These are phyloP conservation scores for Nemania diffusa DNA, from an alignment of 2,329 filamentous ascomycete genomes.

Conservation along the genomic window DNA sequence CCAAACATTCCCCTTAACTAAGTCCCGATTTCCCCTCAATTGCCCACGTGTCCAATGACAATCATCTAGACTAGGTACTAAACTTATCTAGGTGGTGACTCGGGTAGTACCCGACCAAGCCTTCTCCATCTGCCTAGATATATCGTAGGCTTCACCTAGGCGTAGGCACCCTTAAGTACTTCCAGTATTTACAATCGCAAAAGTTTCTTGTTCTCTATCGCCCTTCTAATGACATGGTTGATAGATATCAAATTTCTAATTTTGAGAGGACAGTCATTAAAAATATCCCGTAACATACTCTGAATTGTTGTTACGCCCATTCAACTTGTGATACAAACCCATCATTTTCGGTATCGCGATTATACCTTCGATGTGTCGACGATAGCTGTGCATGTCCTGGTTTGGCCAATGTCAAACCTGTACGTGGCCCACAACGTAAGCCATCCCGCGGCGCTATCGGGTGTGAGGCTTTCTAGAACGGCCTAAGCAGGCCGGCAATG, in stretches of 20 bases:
- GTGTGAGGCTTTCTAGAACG: slow-evolving; percentile 26
- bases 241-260: neutral
- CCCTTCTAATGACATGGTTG: neutral
- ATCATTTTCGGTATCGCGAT: neutral
- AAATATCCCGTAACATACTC: neutral
- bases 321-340: slow-evolving; percentile 1
- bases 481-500: neutral
- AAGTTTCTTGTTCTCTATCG: neutral
- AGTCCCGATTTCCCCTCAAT: neutral
- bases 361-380: neutral
- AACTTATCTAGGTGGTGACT: neutral
- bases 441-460: slow-evolving; percentile 10
- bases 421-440: slow-evolving; percentile 9
- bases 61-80: neutral
- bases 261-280: neutral
- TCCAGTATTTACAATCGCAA: neutral
- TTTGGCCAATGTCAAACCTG: neutral
- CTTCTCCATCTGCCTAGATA: neutral
- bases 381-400: neutral
- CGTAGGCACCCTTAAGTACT: too few species aligned
- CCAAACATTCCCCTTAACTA: neutral
- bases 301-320: neutral
- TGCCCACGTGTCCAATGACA: neutral
- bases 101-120: neutral
- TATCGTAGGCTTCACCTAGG: neutral